A percentile compares a stretch with the other conserved stretches of the same genome.
These are phyloP conservation scores for Microstegium vimineum DNA, from an alignment of 176 grass and related monocot species.

Conservation along the genomic window DNA sequence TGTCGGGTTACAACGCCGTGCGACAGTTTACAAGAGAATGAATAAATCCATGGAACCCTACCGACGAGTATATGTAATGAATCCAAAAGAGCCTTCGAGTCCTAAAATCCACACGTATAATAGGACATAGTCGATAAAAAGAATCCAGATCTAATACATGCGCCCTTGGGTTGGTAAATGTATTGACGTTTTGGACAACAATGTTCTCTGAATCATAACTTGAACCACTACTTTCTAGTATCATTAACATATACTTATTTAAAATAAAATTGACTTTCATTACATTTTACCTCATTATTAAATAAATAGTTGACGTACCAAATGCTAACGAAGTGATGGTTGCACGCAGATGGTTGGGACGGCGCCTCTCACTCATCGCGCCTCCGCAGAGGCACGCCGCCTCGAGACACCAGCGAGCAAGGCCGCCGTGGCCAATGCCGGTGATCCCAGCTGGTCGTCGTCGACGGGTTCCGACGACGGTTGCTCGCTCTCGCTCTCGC, in stretches of 20 bases:
- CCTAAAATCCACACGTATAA: too few species aligned
- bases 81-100: too few species aligned
- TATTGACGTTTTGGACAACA: too few species aligned
- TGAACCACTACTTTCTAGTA: neutral
- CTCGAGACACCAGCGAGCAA: neutral
- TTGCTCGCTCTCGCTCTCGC: slow-evolving; percentile 18
- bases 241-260: neutral
- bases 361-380: neutral
- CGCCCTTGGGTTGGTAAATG: too few species aligned
- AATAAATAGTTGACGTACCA: too few species aligned
- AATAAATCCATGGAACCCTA: too few species aligned
- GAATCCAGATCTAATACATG: too few species aligned
- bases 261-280: neutral
- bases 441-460: neutral
- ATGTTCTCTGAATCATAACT: neutral
- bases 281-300: neutral
- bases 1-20: too few species aligned
- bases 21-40: too few species aligned
- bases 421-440: neutral
- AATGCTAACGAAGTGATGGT: too few species aligned
- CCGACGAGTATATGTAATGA: too few species aligned
- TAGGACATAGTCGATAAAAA: too few species aligned
- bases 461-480: neutral
- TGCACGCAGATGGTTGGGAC: neutral
- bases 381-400: neutral